Conservation (phyloP, 768 basidiomycete genomes). For the Agrocybe chaxingu region DNA sequence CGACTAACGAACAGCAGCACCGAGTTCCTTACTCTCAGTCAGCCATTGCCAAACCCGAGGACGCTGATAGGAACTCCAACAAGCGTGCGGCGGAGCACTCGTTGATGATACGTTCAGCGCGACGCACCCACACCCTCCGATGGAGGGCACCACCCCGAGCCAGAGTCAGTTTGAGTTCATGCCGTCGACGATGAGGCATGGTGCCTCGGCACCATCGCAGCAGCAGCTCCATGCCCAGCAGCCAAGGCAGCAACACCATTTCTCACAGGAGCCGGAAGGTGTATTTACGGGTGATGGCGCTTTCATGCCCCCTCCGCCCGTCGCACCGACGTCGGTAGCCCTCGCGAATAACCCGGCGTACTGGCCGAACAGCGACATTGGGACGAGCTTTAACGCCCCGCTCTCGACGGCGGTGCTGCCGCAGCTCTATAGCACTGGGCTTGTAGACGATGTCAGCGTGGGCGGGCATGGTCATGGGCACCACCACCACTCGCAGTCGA, state of each 20-base stretch:
- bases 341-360: too few relatives aligned
- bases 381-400: constrained; percentile 37
- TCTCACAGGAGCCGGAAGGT: constrained; percentile 5
- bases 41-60: background rate
- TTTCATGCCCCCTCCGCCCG: constrained; percentile 1
- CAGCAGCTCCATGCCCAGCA: background rate
- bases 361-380: constrained; percentile 10
- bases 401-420: constrained; percentile 73
- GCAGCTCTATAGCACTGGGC: constrained; percentile 71
- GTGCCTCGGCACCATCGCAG: background rate
- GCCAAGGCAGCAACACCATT: constrained; percentile 8
- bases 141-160: background rate
- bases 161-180: constrained; percentile 5
- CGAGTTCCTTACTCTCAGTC: too few relatives aligned
- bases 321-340: constrained; percentile 2
- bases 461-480: background rate
- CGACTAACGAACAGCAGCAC: background rate
- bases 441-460: constrained; percentile 44
- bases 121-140: background rate
- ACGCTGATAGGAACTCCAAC: constrained; percentile 27
- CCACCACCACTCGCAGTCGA: background rate
- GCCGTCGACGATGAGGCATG: constrained; percentile 5
- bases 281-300: constrained; percentile 3
- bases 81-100: constrained; percentile 63
- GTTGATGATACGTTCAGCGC: constrained; percentile 30